Evolutionary conservation across 441 rosid species (phyloP).

Genomic region (Biscutella laevigata): DNA sequence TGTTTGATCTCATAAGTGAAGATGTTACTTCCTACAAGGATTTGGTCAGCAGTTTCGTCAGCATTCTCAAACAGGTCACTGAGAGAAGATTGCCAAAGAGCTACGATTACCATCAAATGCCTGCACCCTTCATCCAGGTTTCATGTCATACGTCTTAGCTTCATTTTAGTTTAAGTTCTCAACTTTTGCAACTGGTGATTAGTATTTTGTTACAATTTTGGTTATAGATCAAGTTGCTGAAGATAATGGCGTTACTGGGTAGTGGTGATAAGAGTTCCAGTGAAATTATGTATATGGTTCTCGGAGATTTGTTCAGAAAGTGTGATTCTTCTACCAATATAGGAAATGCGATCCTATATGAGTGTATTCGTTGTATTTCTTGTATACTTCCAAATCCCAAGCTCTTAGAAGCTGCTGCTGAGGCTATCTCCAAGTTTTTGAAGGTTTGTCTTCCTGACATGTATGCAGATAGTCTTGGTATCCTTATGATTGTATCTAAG

Average conservation of each 20-base stretch:
- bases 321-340: constrained; percentile 78
- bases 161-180: too few species aligned
- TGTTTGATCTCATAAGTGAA: constrained; percentile 63
- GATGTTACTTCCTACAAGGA: constrained; percentile 78
- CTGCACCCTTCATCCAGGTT: constrained; percentile 98
- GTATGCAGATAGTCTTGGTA: background rate
- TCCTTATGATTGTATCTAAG: constrained; percentile 12
- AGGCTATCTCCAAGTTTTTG: constrained; percentile 73
- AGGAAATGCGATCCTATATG: constrained; percentile 86
- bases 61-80: constrained; percentile 88
- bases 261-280: constrained; percentile 93
- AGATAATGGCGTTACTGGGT: constrained; percentile 85
- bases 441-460: constrained; percentile 46
- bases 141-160: too few species aligned
- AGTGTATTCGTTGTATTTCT: constrained; percentile 84
- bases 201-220: constrained; percentile 3
- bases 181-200: background rate
- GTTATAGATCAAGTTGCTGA: constrained; percentile 78
- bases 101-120: constrained; percentile 90
- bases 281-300: constrained; percentile 81
- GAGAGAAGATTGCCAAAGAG: constrained; percentile 82
- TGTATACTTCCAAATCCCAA: constrained; percentile 77
- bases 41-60: constrained; percentile 78
- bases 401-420: constrained; percentile 80
- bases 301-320: constrained; percentile 85